Conservation (phyloP, 371 early-diverging fungal genomes). For the Mucor racemosus region DNA sequence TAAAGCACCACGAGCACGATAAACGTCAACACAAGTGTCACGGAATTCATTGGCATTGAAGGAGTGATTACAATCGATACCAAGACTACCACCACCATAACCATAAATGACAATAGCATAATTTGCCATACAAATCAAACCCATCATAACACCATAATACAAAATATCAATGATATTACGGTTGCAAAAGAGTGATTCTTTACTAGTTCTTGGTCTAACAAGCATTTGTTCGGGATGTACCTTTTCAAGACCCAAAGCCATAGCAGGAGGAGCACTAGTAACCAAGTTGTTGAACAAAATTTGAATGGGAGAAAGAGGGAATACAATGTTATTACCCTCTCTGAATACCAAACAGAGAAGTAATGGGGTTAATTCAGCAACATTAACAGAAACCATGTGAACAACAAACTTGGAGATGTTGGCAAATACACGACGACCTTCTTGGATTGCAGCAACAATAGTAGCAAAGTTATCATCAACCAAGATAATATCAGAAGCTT, state of each 20-base stretch:
- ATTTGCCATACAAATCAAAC: slow-evolving; percentile 65
- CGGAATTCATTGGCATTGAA: slow-evolving; percentile 29
- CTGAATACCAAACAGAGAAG: slow-evolving; percentile 72
- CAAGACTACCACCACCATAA: slow-evolving; percentile 57
- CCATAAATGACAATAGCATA: slow-evolving; percentile 70
- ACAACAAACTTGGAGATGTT: slow-evolving; percentile 93
- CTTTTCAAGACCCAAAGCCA: slow-evolving; percentile 85
- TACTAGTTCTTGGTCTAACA: slow-evolving; percentile 71
- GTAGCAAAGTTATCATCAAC: slow-evolving; percentile 89
- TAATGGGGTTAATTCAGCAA: slow-evolving; percentile 72
- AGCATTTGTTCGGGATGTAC: slow-evolving; percentile 80
- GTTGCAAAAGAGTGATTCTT: slow-evolving; percentile 68
- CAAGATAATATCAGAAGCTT: slow-evolving; percentile 90
- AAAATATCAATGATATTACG: slow-evolving; percentile 73
- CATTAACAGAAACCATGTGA: slow-evolving; percentile 89
- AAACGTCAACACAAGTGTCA: slow-evolving; percentile 66
- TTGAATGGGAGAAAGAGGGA: slow-evolving; percentile 79
- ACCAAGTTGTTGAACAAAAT: slow-evolving; percentile 92
- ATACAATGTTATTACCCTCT: slow-evolving; percentile 63
- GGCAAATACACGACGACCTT: slow-evolving; percentile 87
- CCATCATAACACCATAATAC: slow-evolving; percentile 75
- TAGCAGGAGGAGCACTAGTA: slow-evolving; percentile 82
- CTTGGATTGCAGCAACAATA: slow-evolving; percentile 81
- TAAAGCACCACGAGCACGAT: slow-evolving; percentile 72
- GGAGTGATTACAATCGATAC: slow-evolving; percentile 61